Conservation (phyloP, 2,329 filamentous ascomycete species). For the Tolypocladium ovalisporum region DNA sequence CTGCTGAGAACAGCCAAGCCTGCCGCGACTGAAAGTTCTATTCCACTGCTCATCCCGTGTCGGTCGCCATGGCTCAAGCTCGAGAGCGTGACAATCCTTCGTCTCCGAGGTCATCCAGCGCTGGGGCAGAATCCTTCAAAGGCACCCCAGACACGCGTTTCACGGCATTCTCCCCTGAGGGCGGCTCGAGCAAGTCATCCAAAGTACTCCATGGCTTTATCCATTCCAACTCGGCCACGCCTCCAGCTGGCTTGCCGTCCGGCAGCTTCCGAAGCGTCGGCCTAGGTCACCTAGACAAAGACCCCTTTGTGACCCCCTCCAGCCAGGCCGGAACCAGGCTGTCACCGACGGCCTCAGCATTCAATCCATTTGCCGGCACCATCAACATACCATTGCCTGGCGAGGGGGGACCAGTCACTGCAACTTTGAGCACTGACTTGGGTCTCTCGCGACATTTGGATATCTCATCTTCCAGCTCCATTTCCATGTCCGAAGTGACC, state of each 20-base stretch:
- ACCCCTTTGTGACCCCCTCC: constrained; percentile 40
- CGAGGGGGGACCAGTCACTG: constrained; percentile 17
- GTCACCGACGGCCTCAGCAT: constrained; percentile 53
- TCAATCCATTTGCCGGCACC: constrained; percentile 34
- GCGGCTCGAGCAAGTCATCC: constrained; percentile 33
- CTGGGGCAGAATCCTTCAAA: constrained; percentile 44
- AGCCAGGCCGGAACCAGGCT: constrained; percentile 32
- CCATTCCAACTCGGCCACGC: constrained; percentile 16
- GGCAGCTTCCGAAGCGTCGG: constrained; percentile 12
- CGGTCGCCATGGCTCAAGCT: constrained; percentile 25
- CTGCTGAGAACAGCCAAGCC: not conserved
- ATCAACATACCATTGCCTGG: constrained; percentile 8
- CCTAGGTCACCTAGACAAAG: constrained; percentile 26
- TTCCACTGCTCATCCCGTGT: not conserved
- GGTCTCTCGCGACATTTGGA: constrained; percentile 34
- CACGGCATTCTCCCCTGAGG: constrained; percentile 53
- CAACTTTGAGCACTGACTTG: constrained; percentile 32
- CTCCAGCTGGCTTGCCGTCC: constrained; percentile 13
- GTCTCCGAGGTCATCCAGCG: constrained; percentile 41
- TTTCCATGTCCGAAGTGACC: constrained; percentile 28
- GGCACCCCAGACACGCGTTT: constrained; percentile 55
- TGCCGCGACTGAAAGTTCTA: not conserved
- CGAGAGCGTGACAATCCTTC: constrained; percentile 28
- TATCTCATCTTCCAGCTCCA: constrained; percentile 20
- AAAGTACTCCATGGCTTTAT: constrained; percentile 22